phyloP scores from a whole-genome alignment of 2,329 filamentous ascomycete species.

The Fusarium brachygibbosum region DNA sequence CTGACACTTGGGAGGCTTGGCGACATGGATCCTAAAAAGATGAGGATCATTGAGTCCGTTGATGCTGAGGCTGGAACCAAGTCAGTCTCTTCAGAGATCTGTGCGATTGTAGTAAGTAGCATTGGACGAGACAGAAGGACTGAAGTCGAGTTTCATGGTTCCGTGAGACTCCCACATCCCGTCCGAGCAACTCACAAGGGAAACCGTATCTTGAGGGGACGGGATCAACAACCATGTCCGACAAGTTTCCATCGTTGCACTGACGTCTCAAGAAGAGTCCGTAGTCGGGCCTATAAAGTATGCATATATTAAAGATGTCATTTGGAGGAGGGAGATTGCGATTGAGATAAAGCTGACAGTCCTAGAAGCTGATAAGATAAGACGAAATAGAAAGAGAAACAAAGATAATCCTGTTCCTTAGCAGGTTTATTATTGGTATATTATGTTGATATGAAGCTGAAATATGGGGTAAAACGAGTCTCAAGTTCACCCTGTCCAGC shows the following conservation, averaged over 20 bases:
- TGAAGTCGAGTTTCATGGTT: constrained; percentile 4
- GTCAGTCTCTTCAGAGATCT: not conserved
- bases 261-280: not conserved
- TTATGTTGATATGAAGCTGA: not conserved
- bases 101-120: not conserved
- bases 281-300: not conserved
- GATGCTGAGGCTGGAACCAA: not conserved
- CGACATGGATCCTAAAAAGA: not conserved
- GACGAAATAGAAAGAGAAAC: not conserved
- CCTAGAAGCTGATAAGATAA: not conserved
- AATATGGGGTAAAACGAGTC: constrained; percentile 1
- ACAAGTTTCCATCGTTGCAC: not conserved
- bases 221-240: not conserved
- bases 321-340: not conserved
- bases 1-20: constrained; percentile 4
- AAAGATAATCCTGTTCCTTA: not conserved
- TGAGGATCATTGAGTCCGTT: not conserved
- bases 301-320: not conserved
- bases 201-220: not conserved
- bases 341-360: not conserved
- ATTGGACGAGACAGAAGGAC: not conserved
- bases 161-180: not conserved
- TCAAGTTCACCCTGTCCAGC: constrained; percentile 15
- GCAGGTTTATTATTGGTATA: not conserved
- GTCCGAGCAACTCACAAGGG: not conserved